A percentile compares a stretch with the other conserved stretches of the same genome.
Evolutionary conservation across 805 yeast genomes (phyloP).

Genomic region (Ogataea philodendri): DNA sequence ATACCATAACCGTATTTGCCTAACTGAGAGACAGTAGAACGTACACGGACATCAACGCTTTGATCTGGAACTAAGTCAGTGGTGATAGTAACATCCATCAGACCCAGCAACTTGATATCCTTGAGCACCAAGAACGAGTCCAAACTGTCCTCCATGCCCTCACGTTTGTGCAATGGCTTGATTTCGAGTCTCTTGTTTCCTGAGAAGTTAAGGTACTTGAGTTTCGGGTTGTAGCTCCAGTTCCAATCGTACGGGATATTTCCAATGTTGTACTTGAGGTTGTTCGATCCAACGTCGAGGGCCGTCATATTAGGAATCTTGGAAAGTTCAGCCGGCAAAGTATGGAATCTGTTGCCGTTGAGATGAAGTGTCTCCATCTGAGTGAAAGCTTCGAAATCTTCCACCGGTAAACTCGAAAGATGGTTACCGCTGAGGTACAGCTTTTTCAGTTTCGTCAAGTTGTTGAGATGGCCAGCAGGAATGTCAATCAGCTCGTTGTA

Average conservation of each 20-base stretch:
- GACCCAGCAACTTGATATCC: constrained; percentile 69
- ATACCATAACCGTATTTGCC: constrained; percentile 84
- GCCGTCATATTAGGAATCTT: constrained; percentile 60
- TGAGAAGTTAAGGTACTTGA: constrained; percentile 82
- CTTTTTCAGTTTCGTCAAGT: constrained; percentile 55
- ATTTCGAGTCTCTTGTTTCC: constrained; percentile 93
- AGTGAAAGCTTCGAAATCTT: constrained; percentile 66
- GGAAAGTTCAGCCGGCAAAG: constrained; percentile 86
- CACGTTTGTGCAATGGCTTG: constrained; percentile 58
- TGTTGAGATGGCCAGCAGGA: constrained; percentile 66
- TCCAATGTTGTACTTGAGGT: constrained; percentile 84
- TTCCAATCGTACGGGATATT: constrained; percentile 98
- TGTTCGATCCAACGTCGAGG: constrained; percentile 89
- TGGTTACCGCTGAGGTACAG: constrained; percentile 83
- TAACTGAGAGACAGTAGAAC: constrained; percentile 83
- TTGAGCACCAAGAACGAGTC: constrained; percentile 64
- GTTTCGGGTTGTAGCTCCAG: constrained; percentile 80
- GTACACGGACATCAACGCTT: constrained; percentile 72
- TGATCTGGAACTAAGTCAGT: constrained; percentile 90
- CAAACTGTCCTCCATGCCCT: constrained; percentile 60
- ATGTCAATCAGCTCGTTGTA: constrained; percentile 84
- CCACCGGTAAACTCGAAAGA: constrained; percentile 76
- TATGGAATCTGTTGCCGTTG: constrained; percentile 81
- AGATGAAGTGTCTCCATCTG: constrained; percentile 60
- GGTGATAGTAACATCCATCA: constrained; percentile 93